These are phyloP conservation scores for Backusella luteola DNA, from an alignment of 192 early-diverging fungal species.

Conservation along the genomic window DNA sequence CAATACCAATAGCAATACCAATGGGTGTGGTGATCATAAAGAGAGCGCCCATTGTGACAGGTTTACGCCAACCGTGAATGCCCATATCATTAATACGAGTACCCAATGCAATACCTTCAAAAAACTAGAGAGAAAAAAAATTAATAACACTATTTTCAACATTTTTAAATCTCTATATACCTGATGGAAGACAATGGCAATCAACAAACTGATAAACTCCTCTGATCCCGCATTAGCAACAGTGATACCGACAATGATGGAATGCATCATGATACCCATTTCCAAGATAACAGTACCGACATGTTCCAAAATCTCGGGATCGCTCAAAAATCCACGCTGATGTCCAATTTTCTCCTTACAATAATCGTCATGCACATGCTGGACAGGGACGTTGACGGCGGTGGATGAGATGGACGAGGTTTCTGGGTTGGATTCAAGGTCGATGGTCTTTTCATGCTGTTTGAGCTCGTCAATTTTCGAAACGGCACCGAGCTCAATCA, in stretches of 20 bases:
- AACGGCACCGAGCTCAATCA: slow-evolving; percentile 55
- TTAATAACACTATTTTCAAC: too few relatives aligned
- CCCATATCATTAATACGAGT: slow-evolving; percentile 64
- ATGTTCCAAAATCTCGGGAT: slow-evolving; percentile 23
- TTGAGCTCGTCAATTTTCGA: slow-evolving; percentile 16
- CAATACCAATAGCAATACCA: slow-evolving; percentile 81
- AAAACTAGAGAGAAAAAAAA: slow-evolving; percentile 8
- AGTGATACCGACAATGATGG: slow-evolving; percentile 74
- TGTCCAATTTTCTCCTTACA: slow-evolving; percentile 8
- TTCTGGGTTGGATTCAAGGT: neutral
- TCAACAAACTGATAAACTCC: slow-evolving; percentile 58
- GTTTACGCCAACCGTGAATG: slow-evolving; percentile 36
- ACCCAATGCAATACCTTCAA: slow-evolving; percentile 72
- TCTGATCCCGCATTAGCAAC: slow-evolving; percentile 56
- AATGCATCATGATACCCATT: slow-evolving; percentile 74
- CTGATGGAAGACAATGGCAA: slow-evolving; percentile 76
- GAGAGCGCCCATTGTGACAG: slow-evolving; percentile 52
- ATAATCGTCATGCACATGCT: neutral
- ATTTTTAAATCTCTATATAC: slow-evolving; percentile 26
- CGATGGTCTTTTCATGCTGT: neutral
- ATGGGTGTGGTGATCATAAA: slow-evolving; percentile 81
- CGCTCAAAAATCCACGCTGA: slow-evolving; percentile 11
- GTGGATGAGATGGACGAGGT: neutral
- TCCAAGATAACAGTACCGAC: slow-evolving; percentile 69
- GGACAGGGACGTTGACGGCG: neutral